Base-by-base conservation (phyloP, 129 eudicot genomes). In the Centaurea solstitialis region DNA sequence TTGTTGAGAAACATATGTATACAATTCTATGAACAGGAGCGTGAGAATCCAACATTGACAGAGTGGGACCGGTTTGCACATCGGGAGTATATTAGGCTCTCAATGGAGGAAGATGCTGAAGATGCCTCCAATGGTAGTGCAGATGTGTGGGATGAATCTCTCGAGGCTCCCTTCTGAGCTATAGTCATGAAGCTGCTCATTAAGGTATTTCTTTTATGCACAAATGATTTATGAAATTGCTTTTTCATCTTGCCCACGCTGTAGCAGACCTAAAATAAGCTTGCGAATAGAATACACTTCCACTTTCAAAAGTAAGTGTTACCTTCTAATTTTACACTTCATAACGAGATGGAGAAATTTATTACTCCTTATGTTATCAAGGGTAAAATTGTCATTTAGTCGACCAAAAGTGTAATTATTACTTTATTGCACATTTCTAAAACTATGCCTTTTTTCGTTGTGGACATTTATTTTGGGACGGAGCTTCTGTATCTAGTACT, bases 41-140 rank as follows among this genome's bases (percentile, higher is more conserved):
- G 98, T 28, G 99, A 96, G 90, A 96, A 96, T 81, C 99, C 99
- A 72, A 88, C 89, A 67, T 87, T 91, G 91, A 96, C 98, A 5
- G 99, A 96, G 45, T 96, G 99, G 99, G 99, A 96, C 77, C 93
- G 99, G 18, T 96, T 96, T 85, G 99, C 99, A 7, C 99, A 93
- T 81, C 85, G 99, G 77, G 99, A 96, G 74, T 96, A 91, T 66
- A 91, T 91, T 40, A 84, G 97, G 85, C 90, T 91, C 17, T 91
- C 97, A 59, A 91, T 91, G 97, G 97, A 91, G 68, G 93, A 91
- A 79, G 93, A 91, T 89, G 97, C 88, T 61, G 97, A 91, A 73
- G 97, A 91, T 47, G 93, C 93, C 74, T 89, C 97, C 15, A 91
- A 91, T 68, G 97, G 97, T 23, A 91, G 97, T 84, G 97, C 93